A percentile compares a stretch with the other conserved stretches of the same genome.
phyloP scores from a whole-genome alignment of 768 basidiomycete species.

The Mycena haematopus region DNA sequence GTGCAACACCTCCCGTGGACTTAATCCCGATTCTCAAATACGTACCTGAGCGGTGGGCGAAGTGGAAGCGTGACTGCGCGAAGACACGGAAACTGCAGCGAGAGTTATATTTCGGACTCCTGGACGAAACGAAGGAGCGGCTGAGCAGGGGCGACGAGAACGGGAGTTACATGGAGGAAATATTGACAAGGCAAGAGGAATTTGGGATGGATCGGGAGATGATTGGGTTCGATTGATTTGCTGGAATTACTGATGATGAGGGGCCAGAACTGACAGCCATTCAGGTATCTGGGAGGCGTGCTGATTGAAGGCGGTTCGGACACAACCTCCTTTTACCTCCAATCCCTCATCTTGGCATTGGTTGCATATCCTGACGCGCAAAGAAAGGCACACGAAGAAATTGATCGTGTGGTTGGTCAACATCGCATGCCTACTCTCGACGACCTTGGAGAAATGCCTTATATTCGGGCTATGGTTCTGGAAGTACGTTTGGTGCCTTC shows the following conservation, averaged over 20 bases:
- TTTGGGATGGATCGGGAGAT: conserved; percentile 20
- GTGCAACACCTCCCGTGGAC: conserved; percentile 44
- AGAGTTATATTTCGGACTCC: conserved; percentile 37
- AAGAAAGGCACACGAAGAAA: conserved; percentile 35
- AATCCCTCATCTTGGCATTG: conserved; percentile 35
- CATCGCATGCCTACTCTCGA: conserved; percentile 32
- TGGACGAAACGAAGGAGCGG: conserved; percentile 36
- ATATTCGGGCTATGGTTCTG: conserved; percentile 32
- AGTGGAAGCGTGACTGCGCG: conserved; percentile 39
- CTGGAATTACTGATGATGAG: neutral
- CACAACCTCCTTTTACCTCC: conserved; percentile 36
- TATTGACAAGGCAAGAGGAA: conserved; percentile 28
- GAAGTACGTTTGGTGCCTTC: conserved; percentile 27
- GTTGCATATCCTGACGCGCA: conserved; percentile 37
- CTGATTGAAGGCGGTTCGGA: conserved; percentile 41
- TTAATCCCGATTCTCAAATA: conserved; percentile 41
- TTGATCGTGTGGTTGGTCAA: conserved; percentile 36
- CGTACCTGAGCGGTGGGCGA: conserved; percentile 42
- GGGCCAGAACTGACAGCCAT: neutral
- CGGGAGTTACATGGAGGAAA: conserved; percentile 43
- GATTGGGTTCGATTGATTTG: conserved; percentile 13
- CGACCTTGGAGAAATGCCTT: conserved; percentile 33
- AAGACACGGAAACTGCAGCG: conserved; percentile 35
- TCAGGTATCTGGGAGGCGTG: conserved; percentile 40
- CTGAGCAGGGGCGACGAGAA: conserved; percentile 34